A percentile compares a stretch with the other conserved stretches of the same genome.
Evolutionary conservation across 2,329 filamentous ascomycete genomes (phyloP).

Genomic region (Neocatenulostroma microsporum): DNA sequence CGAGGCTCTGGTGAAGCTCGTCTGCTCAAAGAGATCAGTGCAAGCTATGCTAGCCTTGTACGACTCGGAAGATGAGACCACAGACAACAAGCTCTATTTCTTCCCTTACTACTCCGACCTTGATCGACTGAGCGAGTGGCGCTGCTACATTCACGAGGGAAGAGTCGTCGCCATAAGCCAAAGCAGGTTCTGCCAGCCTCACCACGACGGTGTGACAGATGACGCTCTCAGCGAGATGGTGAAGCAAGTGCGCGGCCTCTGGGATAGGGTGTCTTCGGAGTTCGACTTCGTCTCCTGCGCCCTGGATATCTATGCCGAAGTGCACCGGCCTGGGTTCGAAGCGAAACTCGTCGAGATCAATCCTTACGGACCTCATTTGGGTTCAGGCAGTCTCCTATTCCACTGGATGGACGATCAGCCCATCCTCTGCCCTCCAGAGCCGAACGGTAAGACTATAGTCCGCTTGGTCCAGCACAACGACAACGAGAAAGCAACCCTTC

Average conservation of each 20-base stretch:
- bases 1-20: constrained; percentile 5
- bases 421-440: no score
- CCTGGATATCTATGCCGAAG: constrained; percentile 8
- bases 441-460: no score
- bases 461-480: no score
- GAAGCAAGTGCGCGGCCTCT: no score
- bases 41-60: constrained; percentile 6
- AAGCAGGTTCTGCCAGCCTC: constrained; percentile 6
- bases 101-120: constrained; percentile 6
- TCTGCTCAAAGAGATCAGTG: constrained; percentile 7
- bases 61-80: not conserved
- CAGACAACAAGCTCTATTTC: constrained; percentile 7
- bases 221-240: constrained; percentile 1
- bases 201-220: constrained; percentile 5
- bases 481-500: no score
- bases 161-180: constrained; percentile 7
- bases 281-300: no score
- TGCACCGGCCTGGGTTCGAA: constrained; percentile 6
- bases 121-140: constrained; percentile 9
- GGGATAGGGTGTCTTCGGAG: no score
- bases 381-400: constrained; percentile 5
- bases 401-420: constrained; percentile 6
- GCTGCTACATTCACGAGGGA: constrained; percentile 6
- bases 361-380: constrained; percentile 6
- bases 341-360: constrained; percentile 9